Base-by-base conservation (phyloP, 768 basidiomycete genomes). In the Tulasnella sp. region DNA sequence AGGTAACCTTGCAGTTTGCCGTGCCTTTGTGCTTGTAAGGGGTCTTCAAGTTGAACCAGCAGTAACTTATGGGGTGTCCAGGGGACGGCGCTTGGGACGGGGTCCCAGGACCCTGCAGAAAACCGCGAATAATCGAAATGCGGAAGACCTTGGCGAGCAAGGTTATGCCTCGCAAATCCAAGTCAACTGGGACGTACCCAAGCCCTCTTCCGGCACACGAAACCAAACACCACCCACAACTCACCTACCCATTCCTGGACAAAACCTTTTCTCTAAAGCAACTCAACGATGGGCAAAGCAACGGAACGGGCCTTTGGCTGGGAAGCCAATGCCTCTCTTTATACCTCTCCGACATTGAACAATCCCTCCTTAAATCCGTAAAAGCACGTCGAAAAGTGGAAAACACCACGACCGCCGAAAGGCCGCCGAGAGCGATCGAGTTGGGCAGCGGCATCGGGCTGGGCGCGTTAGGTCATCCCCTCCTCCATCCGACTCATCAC, bases 271-370 rank as follows among this genome's bases (percentile, higher is more conserved):
- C 62, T 19, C 74, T 86, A 50, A n/a, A 66, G 2, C 84, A 86
- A 70, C 71, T 66, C 41, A 72, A 78, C 67, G 75, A 84, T 63
- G 81, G 83, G 39, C 63, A 68, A 14, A 78, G 82, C 23, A 90
- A 85, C 59, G 89, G 89, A 15, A 89, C 86, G 2, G 79, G 84
- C 2, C 78, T 91, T 49, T 91, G 89, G 89, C 79, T 90, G 51
- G 81, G 80, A 39, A 84, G 81, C 0, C 88, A 93, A 68, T 76
- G 84, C 65, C 75, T 91, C 36, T 74, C 84, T 15, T 64, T 73
- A 41, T 86, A 81, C 65, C 72, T 88, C 31, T 69, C 74, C 17
- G 68, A 73, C 45, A 61, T 70, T 19, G 21, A 50, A 71, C 71
- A 63, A 21, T 40, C 27, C 42, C 58, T 50, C 31, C 54, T 27